Evolutionary conservation across 768 basidiomycete genomes (phyloP).

Genomic region (Chlorophyllum brunneum): DNA sequence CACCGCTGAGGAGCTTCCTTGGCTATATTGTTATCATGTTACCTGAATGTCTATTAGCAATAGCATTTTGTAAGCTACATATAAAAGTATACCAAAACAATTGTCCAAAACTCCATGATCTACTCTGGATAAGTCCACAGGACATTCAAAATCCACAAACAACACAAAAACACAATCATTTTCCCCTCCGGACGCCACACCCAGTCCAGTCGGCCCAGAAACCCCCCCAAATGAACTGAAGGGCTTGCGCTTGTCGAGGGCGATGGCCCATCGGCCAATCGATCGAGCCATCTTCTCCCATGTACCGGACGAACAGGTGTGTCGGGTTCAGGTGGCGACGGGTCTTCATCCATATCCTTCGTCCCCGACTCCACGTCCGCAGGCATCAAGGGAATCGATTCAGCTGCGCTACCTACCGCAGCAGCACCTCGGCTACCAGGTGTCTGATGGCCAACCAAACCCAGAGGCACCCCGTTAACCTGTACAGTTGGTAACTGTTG

Average conservation of each 20-base stretch:
- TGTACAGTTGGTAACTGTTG: conserved; percentile 19
- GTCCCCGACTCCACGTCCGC: conserved; percentile 12
- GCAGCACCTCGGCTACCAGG: no score
- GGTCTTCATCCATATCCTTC: conserved; percentile 23
- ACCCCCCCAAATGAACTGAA: conserved; percentile 25
- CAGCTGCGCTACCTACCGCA: background rate
- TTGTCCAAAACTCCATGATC: background rate
- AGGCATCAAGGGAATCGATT: conserved; percentile 17
- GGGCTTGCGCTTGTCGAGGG: conserved; percentile 16
- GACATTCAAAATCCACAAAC: conserved; percentile 66
- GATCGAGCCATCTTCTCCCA: conserved; percentile 47
- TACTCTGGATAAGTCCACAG: conserved; percentile 25
- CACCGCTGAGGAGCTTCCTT: background rate
- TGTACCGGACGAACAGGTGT: conserved; percentile 30
- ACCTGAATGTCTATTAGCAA: no score
- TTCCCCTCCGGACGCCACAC: conserved; percentile 33
- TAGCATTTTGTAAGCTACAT: background rate
- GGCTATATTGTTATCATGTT: background rate
- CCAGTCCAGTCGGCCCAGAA: conserved; percentile 21
- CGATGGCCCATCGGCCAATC: conserved; percentile 35
- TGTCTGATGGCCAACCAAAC: background rate
- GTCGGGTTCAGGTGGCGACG: conserved; percentile 31
- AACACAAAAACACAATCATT: conserved; percentile 20
- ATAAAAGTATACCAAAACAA: background rate
- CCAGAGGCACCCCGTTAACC: conserved; percentile 19